These are phyloP conservation scores for Tolypocladium nubicola DNA, from an alignment of 2,329 filamentous ascomycete genomes.

Conservation along the genomic window DNA sequence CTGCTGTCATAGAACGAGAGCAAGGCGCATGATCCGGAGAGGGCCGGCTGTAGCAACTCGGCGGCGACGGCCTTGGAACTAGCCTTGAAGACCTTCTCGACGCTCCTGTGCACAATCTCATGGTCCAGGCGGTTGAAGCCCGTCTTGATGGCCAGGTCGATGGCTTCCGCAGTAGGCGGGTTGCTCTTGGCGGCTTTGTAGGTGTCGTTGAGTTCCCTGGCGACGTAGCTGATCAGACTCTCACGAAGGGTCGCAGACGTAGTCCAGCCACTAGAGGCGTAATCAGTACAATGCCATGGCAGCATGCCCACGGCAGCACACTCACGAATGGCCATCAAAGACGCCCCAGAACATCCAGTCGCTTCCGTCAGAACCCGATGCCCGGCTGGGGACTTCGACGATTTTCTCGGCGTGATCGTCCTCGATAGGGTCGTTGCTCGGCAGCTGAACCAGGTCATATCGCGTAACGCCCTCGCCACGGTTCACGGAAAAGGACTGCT, in stretches of 20 bases:
- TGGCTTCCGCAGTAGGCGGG: slow-evolving; percentile 65
- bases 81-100: slow-evolving; percentile 80
- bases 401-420: slow-evolving; percentile 98
- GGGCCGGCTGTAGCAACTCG: slow-evolving; percentile 80
- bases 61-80: slow-evolving; percentile 86
- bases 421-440: slow-evolving; percentile 95
- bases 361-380: slow-evolving; percentile 22
- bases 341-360: slow-evolving; percentile 99
- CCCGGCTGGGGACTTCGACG: slow-evolving; percentile 68
- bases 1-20: slow-evolving; percentile 91
- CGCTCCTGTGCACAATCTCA: slow-evolving; percentile 89
- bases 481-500: slow-evolving; percentile 86
- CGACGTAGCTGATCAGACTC: slow-evolving; percentile 83
- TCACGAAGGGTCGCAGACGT: slow-evolving; percentile 94
- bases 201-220: slow-evolving; percentile 81
- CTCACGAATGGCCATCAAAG: slow-evolving; percentile 90
- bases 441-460: slow-evolving; percentile 89
- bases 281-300: slow-evolving; percentile 2
- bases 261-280: slow-evolving; percentile 69
- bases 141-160: slow-evolving; percentile 85
- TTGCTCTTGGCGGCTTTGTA: slow-evolving; percentile 62
- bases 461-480: slow-evolving; percentile 84
- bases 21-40: slow-evolving; percentile 94
- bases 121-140: slow-evolving; percentile 84
- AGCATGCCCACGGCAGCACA: slow-evolving; percentile 11